Evolutionary conservation across 805 yeast species (phyloP).

Genomic region (Metschnikowia chrysomelidarum): DNA sequence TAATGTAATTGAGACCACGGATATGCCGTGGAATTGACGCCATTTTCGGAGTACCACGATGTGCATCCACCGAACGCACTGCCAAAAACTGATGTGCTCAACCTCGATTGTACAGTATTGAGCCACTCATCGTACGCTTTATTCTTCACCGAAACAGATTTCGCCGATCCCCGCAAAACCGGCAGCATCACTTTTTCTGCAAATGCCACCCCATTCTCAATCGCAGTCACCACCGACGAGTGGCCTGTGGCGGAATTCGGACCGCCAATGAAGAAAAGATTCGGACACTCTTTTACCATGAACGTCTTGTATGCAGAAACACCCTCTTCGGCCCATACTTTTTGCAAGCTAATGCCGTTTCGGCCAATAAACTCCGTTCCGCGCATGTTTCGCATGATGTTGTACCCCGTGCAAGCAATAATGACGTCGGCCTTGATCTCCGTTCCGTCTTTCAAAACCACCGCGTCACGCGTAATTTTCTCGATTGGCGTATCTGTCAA

Average conservation of each 20-base stretch:
- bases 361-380: constrained; percentile 26
- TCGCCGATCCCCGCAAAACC: constrained; percentile 27
- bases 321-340: constrained; percentile 32
- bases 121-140: constrained; percentile 36
- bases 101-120: constrained; percentile 24
- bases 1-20: constrained; percentile 36
- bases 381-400: constrained; percentile 20
- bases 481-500: constrained; percentile 24
- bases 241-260: constrained; percentile 45
- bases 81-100: constrained; percentile 35
- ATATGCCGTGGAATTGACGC: constrained; percentile 33
- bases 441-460: constrained; percentile 29
- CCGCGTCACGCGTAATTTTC: constrained; percentile 28
- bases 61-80: constrained; percentile 39
- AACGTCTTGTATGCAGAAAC: constrained; percentile 36
- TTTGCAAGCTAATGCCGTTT: constrained; percentile 21
- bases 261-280: constrained; percentile 35
- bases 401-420: constrained; percentile 44
- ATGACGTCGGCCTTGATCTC: constrained; percentile 35
- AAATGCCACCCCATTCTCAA: constrained; percentile 32
- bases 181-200: constrained; percentile 24
- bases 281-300: constrained; percentile 34
- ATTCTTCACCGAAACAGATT: constrained; percentile 31
- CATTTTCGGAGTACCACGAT: constrained; percentile 36
- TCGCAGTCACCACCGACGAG: constrained; percentile 38